Conservation (phyloP, 345 rosid species). For the Euphorbia lathyris region DNA sequence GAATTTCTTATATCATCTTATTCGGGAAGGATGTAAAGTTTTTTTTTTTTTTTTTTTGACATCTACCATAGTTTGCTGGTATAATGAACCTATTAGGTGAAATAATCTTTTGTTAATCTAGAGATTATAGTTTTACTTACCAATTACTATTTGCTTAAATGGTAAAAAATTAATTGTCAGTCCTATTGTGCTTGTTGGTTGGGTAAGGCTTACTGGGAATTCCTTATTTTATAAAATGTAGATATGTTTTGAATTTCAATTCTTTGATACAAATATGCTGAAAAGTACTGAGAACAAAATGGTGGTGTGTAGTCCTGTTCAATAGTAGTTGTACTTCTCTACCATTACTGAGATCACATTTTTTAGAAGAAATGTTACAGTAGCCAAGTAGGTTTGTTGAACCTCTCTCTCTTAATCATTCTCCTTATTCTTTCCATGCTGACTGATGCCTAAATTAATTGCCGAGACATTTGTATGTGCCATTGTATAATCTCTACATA, state of each 20-base stretch:
- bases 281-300: not conserved
- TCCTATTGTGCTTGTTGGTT: not conserved
- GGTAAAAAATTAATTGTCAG: not conserved
- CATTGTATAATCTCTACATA: not conserved
- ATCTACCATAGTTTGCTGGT: not conserved
- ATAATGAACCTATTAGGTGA: not conserved
- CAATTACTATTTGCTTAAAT: too few species aligned
- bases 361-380: conserved; percentile 3
- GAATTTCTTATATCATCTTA: not conserved
- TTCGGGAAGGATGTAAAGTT: not conserved
- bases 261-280: not conserved
- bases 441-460: not conserved
- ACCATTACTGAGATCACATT: not conserved
- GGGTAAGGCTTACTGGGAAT: not conserved
- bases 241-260: not conserved
- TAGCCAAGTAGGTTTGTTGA: not conserved
- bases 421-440: not conserved
- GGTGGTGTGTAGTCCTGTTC: not conserved
- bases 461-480: not conserved
- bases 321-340: not conserved
- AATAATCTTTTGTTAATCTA: not conserved
- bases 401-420: not conserved
- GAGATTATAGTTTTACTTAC: not conserved
- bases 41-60: not conserved
- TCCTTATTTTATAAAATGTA: not conserved